Evolutionary conservation across 495 filamentous ascomycete genomes (phyloP), one percentile per base, ranked within the genome.

Genomic region (Aspergillus saccharolyticus): DNA sequence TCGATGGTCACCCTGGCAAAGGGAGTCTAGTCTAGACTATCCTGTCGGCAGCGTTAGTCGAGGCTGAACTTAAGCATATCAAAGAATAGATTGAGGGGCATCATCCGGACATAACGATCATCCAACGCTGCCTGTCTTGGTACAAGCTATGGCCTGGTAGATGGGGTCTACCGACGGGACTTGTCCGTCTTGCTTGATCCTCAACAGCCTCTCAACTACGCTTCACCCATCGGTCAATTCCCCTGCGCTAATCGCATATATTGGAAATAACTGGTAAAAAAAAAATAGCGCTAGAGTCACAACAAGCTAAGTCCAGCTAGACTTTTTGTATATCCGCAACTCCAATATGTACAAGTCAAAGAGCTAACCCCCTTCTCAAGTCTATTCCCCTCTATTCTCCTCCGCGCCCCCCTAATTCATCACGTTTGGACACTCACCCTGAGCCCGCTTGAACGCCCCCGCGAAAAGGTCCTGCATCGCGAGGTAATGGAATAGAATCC

Each of bases 401-500:
- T 50, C 24, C 20, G 16, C 46, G n/a, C 20, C 46, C 7, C 15
- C 22, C 47, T 50, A 50, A 16, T 50, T 50, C 22, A 62, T 58
- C 59, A 75, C 45, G 48, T 70, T 71, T 8, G 80, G 78, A 57
- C 84, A 86, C 61, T 81, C 77, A 25, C 75, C 76, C 57, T 74
- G 58, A 28, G 88, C 90, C 47, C 90, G 78, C 57, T 74, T 66
- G 73, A 96, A 96, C n/a, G 94, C 94, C 44, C 79, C 77, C 0
- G 87, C 76, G 63, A 99, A 99, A 65, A 99, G 91, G 47, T 90
- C 83, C 66, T 96, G 89, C 94, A 99, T 97, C 21, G 94, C 94
- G 21, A 79, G 77, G 69, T 97, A 99, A 74, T 99, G 94, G 68
- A 93, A 97, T 6, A 97, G 71, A 48, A 99, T 99, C n/a, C 94